phyloP scores from a whole-genome alignment of 1,139 yeast species.

The Diutina siamensis region DNA sequence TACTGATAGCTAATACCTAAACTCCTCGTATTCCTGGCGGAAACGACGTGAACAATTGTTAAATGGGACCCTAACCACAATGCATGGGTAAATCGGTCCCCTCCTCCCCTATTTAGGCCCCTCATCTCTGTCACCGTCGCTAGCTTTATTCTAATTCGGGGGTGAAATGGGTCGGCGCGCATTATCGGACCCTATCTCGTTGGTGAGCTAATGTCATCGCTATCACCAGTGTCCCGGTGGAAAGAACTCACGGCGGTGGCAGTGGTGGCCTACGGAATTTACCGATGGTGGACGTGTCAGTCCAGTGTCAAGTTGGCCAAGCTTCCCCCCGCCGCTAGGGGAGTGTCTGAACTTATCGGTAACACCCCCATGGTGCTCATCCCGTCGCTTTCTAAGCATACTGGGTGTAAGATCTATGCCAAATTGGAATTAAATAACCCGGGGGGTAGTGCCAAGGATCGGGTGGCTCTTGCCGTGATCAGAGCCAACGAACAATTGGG shows the following conservation, averaged over 20 bases:
- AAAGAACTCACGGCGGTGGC: neutral
- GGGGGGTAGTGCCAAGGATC: slow-evolving; percentile 91
- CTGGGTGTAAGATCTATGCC: slow-evolving; percentile 80
- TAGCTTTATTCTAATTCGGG: neutral
- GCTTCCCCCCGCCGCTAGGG: neutral
- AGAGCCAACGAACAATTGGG: slow-evolving; percentile 54
- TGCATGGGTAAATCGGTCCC: no score
- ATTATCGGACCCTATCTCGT: neutral
- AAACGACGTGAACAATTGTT: no score
- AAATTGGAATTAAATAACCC: slow-evolving; percentile 82
- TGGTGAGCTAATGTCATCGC: neutral
- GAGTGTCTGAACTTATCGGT: slow-evolving; percentile 46
- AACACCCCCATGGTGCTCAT: slow-evolving; percentile 81
- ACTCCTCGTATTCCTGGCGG: no score
- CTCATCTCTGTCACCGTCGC: no score
- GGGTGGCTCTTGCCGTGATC: slow-evolving; percentile 84
- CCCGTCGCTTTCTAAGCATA: slow-evolving; percentile 56
- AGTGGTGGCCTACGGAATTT: neutral
- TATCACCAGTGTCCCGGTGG: neutral
- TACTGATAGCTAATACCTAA: no score
- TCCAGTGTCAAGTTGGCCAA: neutral
- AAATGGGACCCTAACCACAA: no score
- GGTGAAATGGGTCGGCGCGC: neutral
- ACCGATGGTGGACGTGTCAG: neutral
- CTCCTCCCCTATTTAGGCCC: no score